Base-by-base conservation (phyloP, 495 filamentous ascomycete genomes). In the Lineolata rhizophorae region DNA sequence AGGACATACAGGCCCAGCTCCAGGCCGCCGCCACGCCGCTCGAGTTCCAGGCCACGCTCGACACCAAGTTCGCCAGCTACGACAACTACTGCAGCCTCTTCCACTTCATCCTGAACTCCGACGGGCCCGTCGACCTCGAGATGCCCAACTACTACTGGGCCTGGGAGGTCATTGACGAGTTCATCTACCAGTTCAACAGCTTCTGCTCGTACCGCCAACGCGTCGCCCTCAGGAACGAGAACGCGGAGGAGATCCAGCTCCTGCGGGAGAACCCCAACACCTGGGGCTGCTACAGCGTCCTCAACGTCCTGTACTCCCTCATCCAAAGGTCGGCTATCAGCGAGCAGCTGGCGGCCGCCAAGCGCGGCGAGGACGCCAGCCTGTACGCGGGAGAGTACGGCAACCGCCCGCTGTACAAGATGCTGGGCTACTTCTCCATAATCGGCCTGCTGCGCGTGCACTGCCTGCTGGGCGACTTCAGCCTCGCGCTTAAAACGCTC, bases 161-260 rank as follows among this genome's bases (percentile, higher is more conserved):
- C 12, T 97, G 90, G 87, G 87, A 97, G 58, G 90, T 94, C 37
- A 95, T 97, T 55, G 87, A 97, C 48, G 87, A 97, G 50, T 97
- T 97, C 60, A 95, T 97, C 57, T 97, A 97, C 64, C 87, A 97
- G 55, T 97, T 97, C 64, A 94, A 97, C 62, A 90, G 81, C 22
- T 97, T 95, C 63, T 95, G 82, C 54, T 75, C 79, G 32, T 92
- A 94, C 65, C 75, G 87, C 43, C 79, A 87, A 43, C 72, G 81
- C 21, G 68, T 94, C 37, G 87, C 87, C 36, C 68, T 80, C 45
- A 78, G 80, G 46, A 76, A 64, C 40, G 72, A 73, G 51, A 81
- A 78, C 46, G 72, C 76, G 50, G 84, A 94, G 52, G 90, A 95
- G 54, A 73, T 84, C 37, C 62, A 73, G 56, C 62, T 93, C 30